Evolutionary conservation across 225 moss, liverwort and hornwort genomes (phyloP).

Genomic region (Pseudoscleropodium purum): DNA sequence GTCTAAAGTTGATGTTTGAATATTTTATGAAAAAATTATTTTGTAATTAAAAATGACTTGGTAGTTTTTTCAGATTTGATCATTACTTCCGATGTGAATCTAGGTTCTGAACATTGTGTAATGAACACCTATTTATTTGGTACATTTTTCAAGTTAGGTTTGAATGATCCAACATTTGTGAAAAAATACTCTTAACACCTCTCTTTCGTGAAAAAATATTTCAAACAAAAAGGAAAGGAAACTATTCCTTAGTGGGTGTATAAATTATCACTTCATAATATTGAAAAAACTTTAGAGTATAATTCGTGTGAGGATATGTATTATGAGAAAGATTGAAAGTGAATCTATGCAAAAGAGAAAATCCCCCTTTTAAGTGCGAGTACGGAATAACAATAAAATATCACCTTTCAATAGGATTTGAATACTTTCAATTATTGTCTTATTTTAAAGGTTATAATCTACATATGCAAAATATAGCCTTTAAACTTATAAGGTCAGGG

Average conservation of each 20-base stretch:
- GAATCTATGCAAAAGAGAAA: not conserved
- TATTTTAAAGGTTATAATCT: too few species aligned
- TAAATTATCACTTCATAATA: not conserved
- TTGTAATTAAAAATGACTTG: fast-evolving
- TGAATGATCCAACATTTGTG: not conserved
- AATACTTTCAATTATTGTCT: not conserved
- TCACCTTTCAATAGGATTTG: not conserved
- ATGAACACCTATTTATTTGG: not conserved
- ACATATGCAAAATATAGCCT: not conserved
- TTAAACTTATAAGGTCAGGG: not conserved
- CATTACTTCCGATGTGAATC: not conserved
- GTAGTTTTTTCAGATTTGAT: not conserved
- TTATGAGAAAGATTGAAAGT: not conserved
- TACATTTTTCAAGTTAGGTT: not conserved
- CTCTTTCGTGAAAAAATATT: not conserved
- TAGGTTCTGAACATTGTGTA: too few species aligned
- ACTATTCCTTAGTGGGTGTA: fast-evolving
- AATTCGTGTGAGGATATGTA: fast-evolving
- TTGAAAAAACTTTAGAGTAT: not conserved
- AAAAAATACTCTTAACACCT: not conserved
- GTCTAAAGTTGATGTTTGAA: fast-evolving
- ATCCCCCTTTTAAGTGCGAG: fast-evolving
- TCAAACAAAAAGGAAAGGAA: not conserved
- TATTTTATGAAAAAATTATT: too few species aligned
- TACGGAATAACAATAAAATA: fast-evolving